Evolutionary conservation across 2,329 filamentous ascomycete genomes (phyloP), one percentile per base, ranked within the genome.

Genomic region (Periconia sp.): DNA sequence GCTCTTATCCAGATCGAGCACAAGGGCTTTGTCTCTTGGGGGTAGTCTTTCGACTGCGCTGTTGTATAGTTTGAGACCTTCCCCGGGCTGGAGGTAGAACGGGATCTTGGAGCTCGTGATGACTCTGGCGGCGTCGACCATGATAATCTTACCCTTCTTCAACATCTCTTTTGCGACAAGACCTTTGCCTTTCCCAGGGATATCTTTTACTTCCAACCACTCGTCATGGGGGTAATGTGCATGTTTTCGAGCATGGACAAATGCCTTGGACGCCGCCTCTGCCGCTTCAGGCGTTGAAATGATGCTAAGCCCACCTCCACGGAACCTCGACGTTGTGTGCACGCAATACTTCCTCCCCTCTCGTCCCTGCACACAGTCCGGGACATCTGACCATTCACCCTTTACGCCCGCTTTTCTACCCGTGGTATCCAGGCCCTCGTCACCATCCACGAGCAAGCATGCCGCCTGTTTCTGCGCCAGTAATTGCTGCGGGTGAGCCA

Each of bases 151-250:
- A 20, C 58, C 56, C 23, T 58, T 60, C 20, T 50, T 45, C 44
- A 66, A 58, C 6, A 37, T 27, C 15, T 50, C 54, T 45, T 50
- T 56, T 3, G 64, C 58, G 19, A 64, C 44, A 13, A 66, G 47
- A 11, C 63, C 63, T 56, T 62, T 65, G 17, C 64, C 64, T 53
- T 67, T 66, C 15, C 62, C 58, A 8, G 58, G 57, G 6, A 67
- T 55, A 11, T 53, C 44, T 17, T 48, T 55, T 9, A 67, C 58
- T 47, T 56, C 54, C n/a, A 60, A 55, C 11, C 45, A 31, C 14
- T 54, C 33, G 17, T 52, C 19, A 13, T 46, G 45, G 10, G 45
- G 13, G 17, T 37, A 31, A 19, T 18, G 9, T 7, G 11, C 8
- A 2, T 41, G 42, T 13, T 49, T 37, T 14, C 23, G 37, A 14